Evolutionary conservation across 2,329 filamentous ascomycete genomes (phyloP), one percentile per base, ranked within the genome.

Genomic region (Aspergillus sp.): DNA sequence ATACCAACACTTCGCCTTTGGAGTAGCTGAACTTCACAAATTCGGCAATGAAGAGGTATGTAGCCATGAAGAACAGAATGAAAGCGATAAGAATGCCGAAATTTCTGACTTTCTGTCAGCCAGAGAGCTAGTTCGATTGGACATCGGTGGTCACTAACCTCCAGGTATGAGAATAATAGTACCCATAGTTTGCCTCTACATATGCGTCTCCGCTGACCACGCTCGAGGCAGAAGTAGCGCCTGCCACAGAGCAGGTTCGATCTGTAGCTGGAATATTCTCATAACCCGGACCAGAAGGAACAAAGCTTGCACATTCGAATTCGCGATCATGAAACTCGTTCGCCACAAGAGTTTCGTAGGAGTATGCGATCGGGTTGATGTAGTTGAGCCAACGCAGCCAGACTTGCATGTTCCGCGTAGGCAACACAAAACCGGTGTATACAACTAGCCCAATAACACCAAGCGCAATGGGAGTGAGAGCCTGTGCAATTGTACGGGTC

Each of bases 301-400:
- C 72, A 50, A 77, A 78, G 3, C 64, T 61, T 3, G 72, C 70
- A 67, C 83, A 85, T 0, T 58, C 48, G 70, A 88, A 92, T 0
- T 86, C 63, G 15, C 87, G 84, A 57, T 79, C 77, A 66, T 85
- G 74, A 65, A 95, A 95, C 74, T 96, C 91, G 75, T 95, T 95
- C 64, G 90, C 83, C 82, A 93, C 88, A 17, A 96, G 81, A 0
- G 88, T 79, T 73, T 95, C 91, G 68, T 94, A 96, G 0, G 87
- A 86, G 65, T 94, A 95, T 1, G 85, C 85, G 4, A 95, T 81
- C 7, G 90, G 90, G 61, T 94, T 88, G 30, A 93, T 78, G 72
- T 91, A 93, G 71, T 88, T 88, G 56, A 95, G 85, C 91, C 91
- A 95, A 59, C 86, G 82, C 69, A 88, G 89, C 90, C 91, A 96